These are phyloP conservation scores for Lupinus albus DNA, from an alignment of 306 rosid species.

Conservation along the genomic window DNA sequence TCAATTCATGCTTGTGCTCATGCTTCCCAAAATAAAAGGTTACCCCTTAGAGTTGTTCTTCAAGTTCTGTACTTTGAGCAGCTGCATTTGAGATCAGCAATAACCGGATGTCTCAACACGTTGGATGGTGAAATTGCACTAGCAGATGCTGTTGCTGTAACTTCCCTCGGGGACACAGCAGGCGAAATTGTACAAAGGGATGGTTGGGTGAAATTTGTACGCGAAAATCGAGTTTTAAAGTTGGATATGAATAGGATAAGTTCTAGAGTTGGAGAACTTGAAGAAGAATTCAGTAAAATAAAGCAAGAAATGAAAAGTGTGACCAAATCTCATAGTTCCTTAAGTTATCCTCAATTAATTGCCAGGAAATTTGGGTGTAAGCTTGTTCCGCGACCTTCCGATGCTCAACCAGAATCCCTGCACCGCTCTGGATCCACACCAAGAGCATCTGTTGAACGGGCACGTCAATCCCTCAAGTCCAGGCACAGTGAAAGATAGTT, in stretches of 20 bases:
- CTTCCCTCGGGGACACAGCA: constrained; percentile 41
- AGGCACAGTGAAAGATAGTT: constrained; percentile 55
- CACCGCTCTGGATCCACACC: constrained; percentile 58
- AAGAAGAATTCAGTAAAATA: constrained; percentile 77
- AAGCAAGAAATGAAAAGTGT: constrained; percentile 89
- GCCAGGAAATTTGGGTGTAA: constrained; percentile 72
- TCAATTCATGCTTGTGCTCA: constrained; percentile 94
- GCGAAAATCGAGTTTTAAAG: constrained; percentile 82
- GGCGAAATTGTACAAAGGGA: constrained; percentile 79
- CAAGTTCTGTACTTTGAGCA: constrained; percentile 96
- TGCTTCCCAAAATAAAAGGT: constrained; percentile 85
- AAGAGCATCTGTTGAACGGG: constrained; percentile 62
- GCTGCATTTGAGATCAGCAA: constrained; percentile 80
- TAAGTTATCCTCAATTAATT: constrained; percentile 64
- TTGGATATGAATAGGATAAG: constrained; percentile 86
- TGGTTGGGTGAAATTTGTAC: constrained; percentile 86
- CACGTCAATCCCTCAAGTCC: constrained; percentile 53
- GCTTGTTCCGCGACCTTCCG: constrained; percentile 69
- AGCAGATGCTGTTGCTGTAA: constrained; percentile 51
- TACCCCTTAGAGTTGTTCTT: constrained; percentile 90
- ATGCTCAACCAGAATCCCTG: constrained; percentile 68
- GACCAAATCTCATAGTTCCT: constrained; percentile 66
- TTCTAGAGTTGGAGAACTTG: constrained; percentile 83
- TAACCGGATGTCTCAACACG: constrained; percentile 75
- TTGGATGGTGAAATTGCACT: constrained; percentile 70